Evolutionary conservation across 2,329 filamentous ascomycete species (phyloP), one percentile per base, ranked within the genome.

Genomic region (Trichophyton benhamiae): DNA sequence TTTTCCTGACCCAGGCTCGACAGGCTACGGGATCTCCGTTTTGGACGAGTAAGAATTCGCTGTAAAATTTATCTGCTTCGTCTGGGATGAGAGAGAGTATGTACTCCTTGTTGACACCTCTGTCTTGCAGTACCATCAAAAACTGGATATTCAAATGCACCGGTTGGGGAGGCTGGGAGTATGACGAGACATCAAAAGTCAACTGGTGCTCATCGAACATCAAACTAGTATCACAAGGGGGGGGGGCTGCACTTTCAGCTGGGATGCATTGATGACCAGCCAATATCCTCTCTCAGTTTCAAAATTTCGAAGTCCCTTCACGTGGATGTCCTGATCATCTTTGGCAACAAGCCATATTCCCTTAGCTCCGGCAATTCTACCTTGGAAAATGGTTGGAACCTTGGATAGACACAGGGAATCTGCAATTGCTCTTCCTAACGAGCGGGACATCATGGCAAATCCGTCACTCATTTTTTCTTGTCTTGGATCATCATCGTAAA

Each of bases 341-440:
- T 70, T 71, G 60, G 80, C 80, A 1, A 83, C 74, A 69, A 82
- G 80, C 83, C 83, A 85, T 3, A 86, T 66, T 1, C 83, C 83
- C 69, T 86, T 86, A 0, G 81, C 80, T 1, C 83, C 82, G 17
- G 76, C 78, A 61, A 85, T 82, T 3, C 83, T 75, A 7, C 74
- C 82, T 70, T 86, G 83, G 27, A 83, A 80, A 2, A 72, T 76
- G 60, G 79, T 79, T 0, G 81, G 82, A 8, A 60, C 46, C n/a
- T 60, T 33, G 0, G 70, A 65, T 8, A 79, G 71, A 0, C 76
- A 77, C 2, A 79, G 70, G 0, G 61, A 63, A 30, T 76, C 71
- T 65, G 78, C 79, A 7, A 85, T 77, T 8, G 68, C 65, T 38
- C 70, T 69, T 4, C 80, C 81, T 1, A 82, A 76, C 1, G 73